A percentile compares a stretch with the other conserved stretches of the same genome.
Evolutionary conservation across 106 monocot genomes (phyloP).

Genomic region (Cymbidium sinense): DNA sequence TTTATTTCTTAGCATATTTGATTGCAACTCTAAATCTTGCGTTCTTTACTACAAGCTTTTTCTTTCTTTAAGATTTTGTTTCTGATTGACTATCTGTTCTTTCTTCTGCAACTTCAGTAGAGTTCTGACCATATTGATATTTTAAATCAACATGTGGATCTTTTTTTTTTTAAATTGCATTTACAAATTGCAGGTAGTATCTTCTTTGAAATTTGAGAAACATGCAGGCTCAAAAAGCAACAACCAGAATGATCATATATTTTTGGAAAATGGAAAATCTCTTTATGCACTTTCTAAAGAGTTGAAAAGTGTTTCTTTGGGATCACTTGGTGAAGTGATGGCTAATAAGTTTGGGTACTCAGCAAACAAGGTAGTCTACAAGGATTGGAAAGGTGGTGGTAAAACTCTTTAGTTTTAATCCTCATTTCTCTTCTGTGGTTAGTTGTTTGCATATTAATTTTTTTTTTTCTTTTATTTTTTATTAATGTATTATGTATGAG

Average conservation of each 20-base stretch:
- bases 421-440: no score
- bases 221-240: slow-evolving; percentile 41
- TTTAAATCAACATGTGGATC: neutral
- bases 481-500: no score
- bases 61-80: neutral
- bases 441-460: no score
- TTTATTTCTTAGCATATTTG: neutral
- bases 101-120: neutral
- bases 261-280: slow-evolving; percentile 40
- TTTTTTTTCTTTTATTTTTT: no score
- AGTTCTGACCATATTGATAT: neutral
- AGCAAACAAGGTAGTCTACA: neutral
- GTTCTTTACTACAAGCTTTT: neutral
- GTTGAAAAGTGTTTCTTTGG: slow-evolving; percentile 21
- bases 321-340: slow-evolving; percentile 23
- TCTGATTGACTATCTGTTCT: neutral
- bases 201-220: slow-evolving; percentile 48
- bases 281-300: slow-evolving; percentile 36
- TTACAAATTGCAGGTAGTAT: slow-evolving; percentile 28
- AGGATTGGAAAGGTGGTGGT: slow-evolving; percentile 1
- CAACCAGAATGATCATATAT: slow-evolving; percentile 63
- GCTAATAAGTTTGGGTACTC: slow-evolving; percentile 9
- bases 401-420: no score
- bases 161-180: neutral
- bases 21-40: neutral